A percentile compares a stretch with the other conserved stretches of the same genome.
phyloP scores from a whole-genome alignment of 768 basidiomycete genomes.

The Sistotremastrum suecicum region DNA sequence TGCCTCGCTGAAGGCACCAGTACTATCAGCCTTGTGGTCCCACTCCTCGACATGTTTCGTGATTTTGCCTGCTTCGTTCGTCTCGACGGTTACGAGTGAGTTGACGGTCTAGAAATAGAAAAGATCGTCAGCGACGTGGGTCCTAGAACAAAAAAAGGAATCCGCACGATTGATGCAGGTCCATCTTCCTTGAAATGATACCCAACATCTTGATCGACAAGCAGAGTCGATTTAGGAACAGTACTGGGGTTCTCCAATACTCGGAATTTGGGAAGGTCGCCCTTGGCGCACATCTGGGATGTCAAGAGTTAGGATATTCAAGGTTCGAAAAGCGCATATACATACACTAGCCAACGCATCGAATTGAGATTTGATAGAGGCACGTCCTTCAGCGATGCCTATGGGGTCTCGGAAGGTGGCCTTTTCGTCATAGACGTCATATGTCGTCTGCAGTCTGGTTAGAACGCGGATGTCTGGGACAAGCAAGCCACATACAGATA shows the following conservation, averaged over 20 bases:
- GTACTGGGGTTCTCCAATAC: slow-evolving; percentile 26
- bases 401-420: slow-evolving; percentile 33
- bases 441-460: slow-evolving; percentile 20
- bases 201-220: slow-evolving; percentile 34
- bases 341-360: slow-evolving; percentile 28
- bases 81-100: slow-evolving; percentile 27
- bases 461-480: background rate
- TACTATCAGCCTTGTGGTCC: slow-evolving; percentile 19
- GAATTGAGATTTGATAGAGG: slow-evolving; percentile 29
- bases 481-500: slow-evolving; percentile 14
- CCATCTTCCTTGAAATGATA: slow-evolving; percentile 26
- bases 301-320: background rate
- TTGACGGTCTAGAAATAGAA: slow-evolving; percentile 19
- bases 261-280: slow-evolving; percentile 28
- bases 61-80: slow-evolving; percentile 23
- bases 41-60: slow-evolving; percentile 29
- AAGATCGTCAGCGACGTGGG: background rate
- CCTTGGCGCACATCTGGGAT: slow-evolving; percentile 26
- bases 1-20: no score
- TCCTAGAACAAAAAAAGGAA: background rate
- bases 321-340: background rate
- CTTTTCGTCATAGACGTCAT: slow-evolving; percentile 26
- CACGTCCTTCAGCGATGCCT: slow-evolving; percentile 27
- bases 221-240: slow-evolving; percentile 22
- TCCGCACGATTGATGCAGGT: slow-evolving; percentile 18